Evolutionary conservation across 352 stramenopile species (phyloP).

Genomic region (Pythium oligandrum): DNA sequence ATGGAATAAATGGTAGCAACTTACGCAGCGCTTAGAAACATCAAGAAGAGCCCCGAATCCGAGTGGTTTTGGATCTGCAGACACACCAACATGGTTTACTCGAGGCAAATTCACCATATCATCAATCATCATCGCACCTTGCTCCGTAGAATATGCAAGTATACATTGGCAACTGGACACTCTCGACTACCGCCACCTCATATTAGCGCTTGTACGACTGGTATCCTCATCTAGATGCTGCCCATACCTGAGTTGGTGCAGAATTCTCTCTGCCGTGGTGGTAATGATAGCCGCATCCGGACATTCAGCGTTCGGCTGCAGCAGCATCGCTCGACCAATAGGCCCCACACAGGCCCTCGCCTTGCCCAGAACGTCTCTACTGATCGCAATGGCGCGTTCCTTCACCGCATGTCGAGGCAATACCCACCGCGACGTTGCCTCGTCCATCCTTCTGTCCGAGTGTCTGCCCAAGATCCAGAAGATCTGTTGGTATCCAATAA

Average conservation of each 20-base stretch:
- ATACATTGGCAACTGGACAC: constrained; percentile 50
- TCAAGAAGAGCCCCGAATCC: constrained; percentile 41
- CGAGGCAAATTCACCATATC: not conserved
- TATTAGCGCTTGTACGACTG: too few relatives aligned
- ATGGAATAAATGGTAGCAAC: not conserved
- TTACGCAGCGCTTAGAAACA: constrained; percentile 28
- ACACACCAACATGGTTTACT: not conserved
- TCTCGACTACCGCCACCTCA: constrained; percentile 4
- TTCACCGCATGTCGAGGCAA: constrained; percentile 15
- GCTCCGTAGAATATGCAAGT: constrained; percentile 53
- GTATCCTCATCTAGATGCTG: too few relatives aligned
- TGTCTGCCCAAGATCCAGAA: too few relatives aligned
- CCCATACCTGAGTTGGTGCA: not conserved
- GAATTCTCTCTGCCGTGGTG: not conserved
- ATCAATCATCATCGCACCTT: constrained; percentile 16
- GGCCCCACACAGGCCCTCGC: constrained; percentile 42
- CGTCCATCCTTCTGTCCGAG: too few relatives aligned
- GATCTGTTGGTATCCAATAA: too few relatives aligned
- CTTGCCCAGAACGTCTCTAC: constrained; percentile 22
- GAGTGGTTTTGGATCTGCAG: constrained; percentile 25
- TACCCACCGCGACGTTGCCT: too few relatives aligned
- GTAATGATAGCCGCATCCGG: not conserved
- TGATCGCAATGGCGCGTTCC: constrained; percentile 24
- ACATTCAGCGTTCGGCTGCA: constrained; percentile 35
- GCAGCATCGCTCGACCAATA: constrained; percentile 27